Evolutionary conservation across 345 rosid species (phyloP), one percentile per base, ranked within the genome.

Genomic region (Gossypium herbaceum): DNA sequence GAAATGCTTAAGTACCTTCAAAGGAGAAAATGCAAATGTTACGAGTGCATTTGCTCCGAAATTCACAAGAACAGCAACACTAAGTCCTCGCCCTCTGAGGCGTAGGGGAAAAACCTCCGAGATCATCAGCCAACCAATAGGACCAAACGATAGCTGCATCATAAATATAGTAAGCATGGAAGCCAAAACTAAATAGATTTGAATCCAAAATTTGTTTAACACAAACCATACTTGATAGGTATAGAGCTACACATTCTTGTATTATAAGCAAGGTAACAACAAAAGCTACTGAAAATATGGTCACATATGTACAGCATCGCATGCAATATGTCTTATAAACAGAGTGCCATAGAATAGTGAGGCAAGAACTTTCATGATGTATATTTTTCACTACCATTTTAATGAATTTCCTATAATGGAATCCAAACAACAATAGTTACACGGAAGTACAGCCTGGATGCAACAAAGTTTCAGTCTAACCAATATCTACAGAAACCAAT

Each of bases 101-200:
- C 94, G 92, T 65, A 94, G 80, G 16, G 98, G 98, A 50, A 92
- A 94, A 65, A 94, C 43, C 91, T 94, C 97, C 0, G 98, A 94
- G 77, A 94, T 94, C 92, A 94, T 90, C 84, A 94, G 89, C 98
- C 98, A 94, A 63, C 98, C 97, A 60, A 94, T 94, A 58, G 98
- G 98, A 75, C 97, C 98, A 86, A 94, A 94, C 8, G 97, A 94
- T 78, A 94, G 75, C 98, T 94, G 91, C 88, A 84, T 76, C 75
- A 75, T 43, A 54, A 71, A 72, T 76, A 52, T 71, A 2, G 61
- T 77, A 69, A 54, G 27, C 20, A 50, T 29, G 9, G 57, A 56
- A 25, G 25, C 34, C 57, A 15, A 71, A 20, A 41, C 15, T 20
- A 25, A 1, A 69, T 69, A 69, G 9, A 29, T 27, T 17, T 3